Conservation (phyloP, 306 rosid genomes). For the Dicorynia guianensis region DNA sequence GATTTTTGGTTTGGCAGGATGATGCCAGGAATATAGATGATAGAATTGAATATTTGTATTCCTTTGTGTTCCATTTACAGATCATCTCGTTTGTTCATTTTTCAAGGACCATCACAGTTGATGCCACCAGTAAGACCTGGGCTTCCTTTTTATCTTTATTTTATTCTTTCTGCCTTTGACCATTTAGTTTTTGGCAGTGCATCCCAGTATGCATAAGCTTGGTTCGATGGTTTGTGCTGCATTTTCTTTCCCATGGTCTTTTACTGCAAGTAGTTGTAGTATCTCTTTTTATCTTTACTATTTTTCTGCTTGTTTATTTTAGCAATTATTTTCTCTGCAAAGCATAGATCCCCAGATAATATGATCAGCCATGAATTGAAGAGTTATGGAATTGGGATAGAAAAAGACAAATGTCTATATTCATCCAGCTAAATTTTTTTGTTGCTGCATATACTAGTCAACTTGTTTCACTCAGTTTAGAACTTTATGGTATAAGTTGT, state of each 20-base stretch:
- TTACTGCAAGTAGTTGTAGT: slow-evolving; percentile 9
- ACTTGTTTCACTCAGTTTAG: background rate
- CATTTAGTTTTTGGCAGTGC: slow-evolving; percentile 17
- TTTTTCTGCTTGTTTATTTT: slow-evolving; percentile 3
- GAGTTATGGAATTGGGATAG: background rate
- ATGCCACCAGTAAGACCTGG: slow-evolving; percentile 81
- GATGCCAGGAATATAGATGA: slow-evolving; percentile 10
- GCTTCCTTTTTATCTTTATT: slow-evolving; percentile 10
- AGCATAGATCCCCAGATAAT: background rate
- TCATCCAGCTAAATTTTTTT: background rate
- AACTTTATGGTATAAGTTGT: background rate
- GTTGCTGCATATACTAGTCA: background rate
- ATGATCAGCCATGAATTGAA: background rate
- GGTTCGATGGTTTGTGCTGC: slow-evolving; percentile 12
- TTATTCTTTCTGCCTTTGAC: background rate
- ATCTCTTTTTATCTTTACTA: slow-evolving; percentile 8
- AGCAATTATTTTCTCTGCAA: background rate
- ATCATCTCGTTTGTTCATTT: slow-evolving; percentile 89
- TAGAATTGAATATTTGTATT: too few species aligned
- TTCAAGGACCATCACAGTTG: slow-evolving; percentile 91
- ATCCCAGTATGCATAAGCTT: slow-evolving; percentile 18
- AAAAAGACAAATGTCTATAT: background rate
- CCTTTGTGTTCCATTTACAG: slow-evolving; percentile 53
- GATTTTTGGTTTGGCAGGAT: slow-evolving; percentile 6
- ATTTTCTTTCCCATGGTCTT: slow-evolving; percentile 26